Conservation (phyloP, 345 rosid genomes). For the Iberis pinnata region DNA sequence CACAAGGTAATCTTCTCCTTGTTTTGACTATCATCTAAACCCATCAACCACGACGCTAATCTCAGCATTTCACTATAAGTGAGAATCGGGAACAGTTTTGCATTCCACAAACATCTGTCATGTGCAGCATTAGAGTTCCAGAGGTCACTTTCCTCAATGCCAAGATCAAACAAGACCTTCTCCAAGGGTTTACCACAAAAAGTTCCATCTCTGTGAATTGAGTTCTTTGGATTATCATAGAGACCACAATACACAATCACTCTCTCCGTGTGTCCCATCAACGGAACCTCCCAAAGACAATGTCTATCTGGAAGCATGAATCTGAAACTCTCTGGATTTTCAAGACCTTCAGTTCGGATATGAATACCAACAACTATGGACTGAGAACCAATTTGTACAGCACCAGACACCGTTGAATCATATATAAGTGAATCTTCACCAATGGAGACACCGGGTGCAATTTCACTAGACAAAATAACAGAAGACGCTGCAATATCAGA, state of each 20-base stretch:
- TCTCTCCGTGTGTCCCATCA: constrained; percentile 56
- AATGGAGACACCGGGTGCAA: constrained; percentile 74
- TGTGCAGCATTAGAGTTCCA: constrained; percentile 53
- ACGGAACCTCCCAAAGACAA: constrained; percentile 98
- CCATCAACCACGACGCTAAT: constrained; percentile 85
- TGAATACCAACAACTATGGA: constrained; percentile 80
- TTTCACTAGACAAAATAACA: constrained; percentile 77
- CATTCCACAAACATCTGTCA: constrained; percentile 89
- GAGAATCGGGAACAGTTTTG: constrained; percentile 70
- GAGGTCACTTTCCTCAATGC: constrained; percentile 62
- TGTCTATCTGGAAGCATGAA: constrained; percentile 93
- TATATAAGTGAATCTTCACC: constrained; percentile 94
- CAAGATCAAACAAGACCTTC: constrained; percentile 61
- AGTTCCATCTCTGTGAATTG: constrained; percentile 57
- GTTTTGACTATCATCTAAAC: constrained; percentile 47
- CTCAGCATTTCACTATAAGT: constrained; percentile 72
- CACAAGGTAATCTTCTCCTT: constrained; percentile 45
- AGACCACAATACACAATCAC: constrained; percentile 86
- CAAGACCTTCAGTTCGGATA: constrained; percentile 42
- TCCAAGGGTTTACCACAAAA: constrained; percentile 92
- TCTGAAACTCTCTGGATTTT: constrained; percentile 34
- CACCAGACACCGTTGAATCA: constrained; percentile 58
- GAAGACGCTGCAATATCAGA: constrained; percentile 92
- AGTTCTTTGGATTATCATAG: constrained; percentile 83
- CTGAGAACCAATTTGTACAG: constrained; percentile 83